Base-by-base conservation (phyloP, 805 yeast genomes). In the Candida gorgasii region DNA sequence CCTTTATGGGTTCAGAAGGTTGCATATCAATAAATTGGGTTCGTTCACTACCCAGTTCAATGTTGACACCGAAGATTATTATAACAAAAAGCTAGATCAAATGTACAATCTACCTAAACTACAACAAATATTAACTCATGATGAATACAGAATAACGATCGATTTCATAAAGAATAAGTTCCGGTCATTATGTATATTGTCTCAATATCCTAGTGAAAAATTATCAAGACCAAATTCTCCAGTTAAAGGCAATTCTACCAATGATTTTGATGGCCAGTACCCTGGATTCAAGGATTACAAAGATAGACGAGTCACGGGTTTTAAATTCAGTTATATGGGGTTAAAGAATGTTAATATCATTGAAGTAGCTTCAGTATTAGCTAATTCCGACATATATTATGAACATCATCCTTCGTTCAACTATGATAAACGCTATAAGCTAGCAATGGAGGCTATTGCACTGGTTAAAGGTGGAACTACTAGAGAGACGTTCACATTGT, bases 151-250 rank as follows among this genome's bases (percentile, higher is more conserved):
- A 18, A 79, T 84, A 9, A 64, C 82, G 43, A 72, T 81, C 14
- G 90, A 84, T 55, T 84, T 80, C 73, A 56, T 69, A 36, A 82
- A 82, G 54, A 84, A 84, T 65, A 77, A 78, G 59, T 83, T 82
- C 58, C 65, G 92, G 42, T 67, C 86, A 1, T 58, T 77, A 53
- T 74, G 86, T 50, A 69, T 84, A 3, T 58, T 84, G 16, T 64
- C 80, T 3, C 79, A 65, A 18, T 43, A 46, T 7, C 87, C 89
- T 2, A 63, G 52, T 22, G 48, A 47, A 13, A 45, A 36, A 5
- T 33, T 54, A 8, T 48, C 57, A 3, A 43, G 62, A 13, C 54
- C 60, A 4, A 37, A 39, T 11, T 50, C 57, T 12, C 60, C 62
- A 1, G 48, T 44, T 1, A 58, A 54, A 30, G 54, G 52, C 4